phyloP scores from a whole-genome alignment of 192 early-diverging fungal genomes.

The Bifiguratus adelaidae region DNA sequence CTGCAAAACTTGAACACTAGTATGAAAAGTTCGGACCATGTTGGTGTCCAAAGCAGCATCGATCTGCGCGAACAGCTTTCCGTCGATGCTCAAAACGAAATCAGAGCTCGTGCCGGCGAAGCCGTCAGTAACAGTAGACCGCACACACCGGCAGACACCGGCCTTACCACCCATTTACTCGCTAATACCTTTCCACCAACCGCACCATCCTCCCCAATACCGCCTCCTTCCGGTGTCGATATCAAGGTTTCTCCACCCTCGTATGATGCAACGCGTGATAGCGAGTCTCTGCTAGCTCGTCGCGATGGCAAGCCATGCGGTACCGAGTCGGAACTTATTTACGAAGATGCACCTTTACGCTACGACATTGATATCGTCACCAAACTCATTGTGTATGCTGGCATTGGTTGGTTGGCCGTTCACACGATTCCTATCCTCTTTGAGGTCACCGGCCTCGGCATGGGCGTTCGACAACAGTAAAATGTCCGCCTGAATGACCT shows the following conservation, averaged over 20 bases:
- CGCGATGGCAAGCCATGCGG: neutral
- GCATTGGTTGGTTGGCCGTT: conserved; percentile 37
- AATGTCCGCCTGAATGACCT: too few relatives aligned
- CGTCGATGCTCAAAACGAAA: conserved; percentile 10
- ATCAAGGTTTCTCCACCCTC: too few relatives aligned
- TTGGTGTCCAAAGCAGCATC: conserved; percentile 33
- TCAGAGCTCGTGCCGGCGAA: neutral
- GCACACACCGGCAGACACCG: neutral
- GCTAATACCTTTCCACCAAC: too few relatives aligned
- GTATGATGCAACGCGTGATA: too few relatives aligned
- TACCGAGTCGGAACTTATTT: neutral
- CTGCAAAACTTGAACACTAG: conserved; percentile 21
- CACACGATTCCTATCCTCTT: conserved; percentile 37
- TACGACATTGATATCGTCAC: conserved; percentile 50
- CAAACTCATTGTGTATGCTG: conserved; percentile 48
- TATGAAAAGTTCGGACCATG: conserved; percentile 26
- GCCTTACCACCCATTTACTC: neutral
- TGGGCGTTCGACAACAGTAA: conserved; percentile 6
- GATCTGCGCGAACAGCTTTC: conserved; percentile 33
- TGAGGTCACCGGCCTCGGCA: conserved; percentile 20
- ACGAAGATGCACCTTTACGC: conserved; percentile 27
- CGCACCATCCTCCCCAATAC: too few relatives aligned
- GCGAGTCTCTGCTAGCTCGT: too few relatives aligned
- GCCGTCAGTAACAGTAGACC: neutral
- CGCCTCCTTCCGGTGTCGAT: neutral